These are phyloP conservation scores for Grammothele lineata DNA, from an alignment of 768 basidiomycete species.

Conservation along the genomic window DNA sequence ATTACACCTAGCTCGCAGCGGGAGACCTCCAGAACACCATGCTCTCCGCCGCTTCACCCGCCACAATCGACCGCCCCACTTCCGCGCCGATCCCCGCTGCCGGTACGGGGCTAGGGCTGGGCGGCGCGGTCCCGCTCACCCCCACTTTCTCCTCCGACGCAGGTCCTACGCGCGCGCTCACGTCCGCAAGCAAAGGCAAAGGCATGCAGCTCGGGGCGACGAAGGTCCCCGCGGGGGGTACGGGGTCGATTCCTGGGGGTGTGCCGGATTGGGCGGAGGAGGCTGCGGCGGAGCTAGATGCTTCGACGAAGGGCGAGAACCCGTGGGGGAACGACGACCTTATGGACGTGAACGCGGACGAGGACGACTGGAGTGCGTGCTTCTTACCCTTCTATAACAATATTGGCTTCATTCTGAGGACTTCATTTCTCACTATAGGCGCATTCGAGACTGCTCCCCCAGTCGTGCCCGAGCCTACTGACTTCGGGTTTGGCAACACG, in stretches of 20 bases:
- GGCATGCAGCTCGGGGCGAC: constrained; percentile 67
- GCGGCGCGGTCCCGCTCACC: constrained; percentile 8
- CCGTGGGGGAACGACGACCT: constrained; percentile 77
- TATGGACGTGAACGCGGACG: constrained; percentile 91
- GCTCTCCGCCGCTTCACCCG: constrained; percentile 32
- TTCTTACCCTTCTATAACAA: no score
- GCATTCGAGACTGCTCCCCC: constrained; percentile 31
- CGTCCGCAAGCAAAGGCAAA: constrained; percentile 38
- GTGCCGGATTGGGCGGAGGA: constrained; percentile 60
- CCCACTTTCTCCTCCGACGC: constrained; percentile 22
- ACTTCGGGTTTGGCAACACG: constrained; percentile 23
- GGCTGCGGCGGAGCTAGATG: constrained; percentile 37
- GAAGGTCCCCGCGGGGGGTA: constrained; percentile 37
- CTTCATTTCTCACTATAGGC: constrained; percentile 16
- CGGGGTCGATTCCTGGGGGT: constrained; percentile 29
- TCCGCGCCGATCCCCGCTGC: constrained; percentile 37
- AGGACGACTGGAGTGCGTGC: constrained; percentile 88
- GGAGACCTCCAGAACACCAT: constrained; percentile 73
- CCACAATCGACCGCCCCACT: constrained; percentile 34
- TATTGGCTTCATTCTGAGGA: not conserved
- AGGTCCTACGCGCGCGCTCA: constrained; percentile 7
- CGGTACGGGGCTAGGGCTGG: not conserved
- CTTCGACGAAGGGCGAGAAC: constrained; percentile 25
- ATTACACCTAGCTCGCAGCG: constrained; percentile 59
- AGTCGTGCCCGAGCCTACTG: constrained; percentile 11